Percentiles rank a stretch among this genome's conserved stretches.
phyloP scores from a whole-genome alignment of 192 early-diverging fungal species.

The Gamsiella multidivaricata region DNA sequence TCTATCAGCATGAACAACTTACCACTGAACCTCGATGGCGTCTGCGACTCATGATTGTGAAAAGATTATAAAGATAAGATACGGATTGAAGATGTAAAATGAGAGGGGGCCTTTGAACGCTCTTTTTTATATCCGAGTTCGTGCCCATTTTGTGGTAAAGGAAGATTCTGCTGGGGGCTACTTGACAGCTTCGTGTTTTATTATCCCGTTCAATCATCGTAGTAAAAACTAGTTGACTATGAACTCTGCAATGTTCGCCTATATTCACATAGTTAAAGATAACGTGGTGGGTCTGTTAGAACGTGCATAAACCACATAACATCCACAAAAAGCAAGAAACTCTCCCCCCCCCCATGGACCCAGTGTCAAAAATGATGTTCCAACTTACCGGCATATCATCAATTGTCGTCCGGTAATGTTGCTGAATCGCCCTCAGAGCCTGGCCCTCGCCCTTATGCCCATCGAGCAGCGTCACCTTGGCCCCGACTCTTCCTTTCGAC shows the following conservation, averaged over 20 bases:
- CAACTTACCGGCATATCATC: conserved; percentile 50
- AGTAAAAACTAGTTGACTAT: conserved; percentile 29
- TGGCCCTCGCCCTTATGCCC: conserved; percentile 44
- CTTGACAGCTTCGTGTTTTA: no score
- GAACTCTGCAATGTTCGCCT: conserved; percentile 46
- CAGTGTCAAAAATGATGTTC: neutral
- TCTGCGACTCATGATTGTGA: no score
- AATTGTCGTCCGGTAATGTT: conserved; percentile 43
- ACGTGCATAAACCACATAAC: neutral
- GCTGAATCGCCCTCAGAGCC: conserved; percentile 30
- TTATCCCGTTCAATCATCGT: neutral
- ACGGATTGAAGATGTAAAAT: no score
- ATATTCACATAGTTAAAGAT: neutral
- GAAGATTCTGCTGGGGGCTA: neutral
- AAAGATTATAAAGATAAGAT: no score
- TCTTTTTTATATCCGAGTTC: no score
- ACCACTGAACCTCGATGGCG: no score
- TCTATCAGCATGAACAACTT: no score
- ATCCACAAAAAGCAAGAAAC: neutral
- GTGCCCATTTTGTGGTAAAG: no score
- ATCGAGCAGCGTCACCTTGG: conserved; percentile 41
- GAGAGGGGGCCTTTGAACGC: no score
- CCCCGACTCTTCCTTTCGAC: conserved; percentile 37
- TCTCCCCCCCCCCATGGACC: no score
- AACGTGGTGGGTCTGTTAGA: no score